These are phyloP conservation scores for Yarrowia hollandica DNA, from an alignment of 805 yeast species.

Conservation along the genomic window DNA sequence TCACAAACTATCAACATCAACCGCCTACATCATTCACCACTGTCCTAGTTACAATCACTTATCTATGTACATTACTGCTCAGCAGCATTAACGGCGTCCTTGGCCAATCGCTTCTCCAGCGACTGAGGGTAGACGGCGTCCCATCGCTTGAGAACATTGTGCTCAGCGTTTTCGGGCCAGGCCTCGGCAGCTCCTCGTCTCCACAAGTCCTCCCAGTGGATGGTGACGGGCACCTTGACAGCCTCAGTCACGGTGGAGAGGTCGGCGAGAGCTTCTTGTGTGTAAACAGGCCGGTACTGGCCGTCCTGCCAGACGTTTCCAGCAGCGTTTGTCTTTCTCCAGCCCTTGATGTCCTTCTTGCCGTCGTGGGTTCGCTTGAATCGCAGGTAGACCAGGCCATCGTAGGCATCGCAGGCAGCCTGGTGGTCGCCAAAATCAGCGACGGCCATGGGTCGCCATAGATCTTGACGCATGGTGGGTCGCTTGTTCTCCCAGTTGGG, in stretches of 20 bases:
- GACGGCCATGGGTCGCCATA: slow-evolving; percentile 90
- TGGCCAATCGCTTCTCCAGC: slow-evolving; percentile 22
- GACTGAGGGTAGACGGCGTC: slow-evolving; percentile 26
- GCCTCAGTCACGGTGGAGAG: slow-evolving; percentile 68
- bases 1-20: no score
- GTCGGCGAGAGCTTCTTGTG: slow-evolving; percentile 92
- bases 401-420: slow-evolving; percentile 68
- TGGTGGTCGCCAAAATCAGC: slow-evolving; percentile 63
- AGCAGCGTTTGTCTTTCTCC: slow-evolving; percentile 70
- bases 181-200: slow-evolving; percentile 66
- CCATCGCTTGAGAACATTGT: slow-evolving; percentile 12
- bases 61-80: slow-evolving; percentile 25
- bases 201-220: slow-evolving; percentile 86
- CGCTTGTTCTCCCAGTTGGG: slow-evolving; percentile 89
- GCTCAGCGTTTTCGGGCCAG: slow-evolving; percentile 27
- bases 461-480: slow-evolving; percentile 77
- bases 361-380: slow-evolving; percentile 66
- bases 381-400: slow-evolving; percentile 72
- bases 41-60: not conserved
- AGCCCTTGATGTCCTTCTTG: slow-evolving; percentile 56
- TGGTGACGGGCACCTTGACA: slow-evolving; percentile 47
- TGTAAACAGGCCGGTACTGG: slow-evolving; percentile 84
- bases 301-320: slow-evolving; percentile 86
- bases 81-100: slow-evolving; percentile 10
- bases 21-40: no score